Conservation (phyloP, 1,284 basidiomycete genomes). For the Ceratobasidium sp. region DNA sequence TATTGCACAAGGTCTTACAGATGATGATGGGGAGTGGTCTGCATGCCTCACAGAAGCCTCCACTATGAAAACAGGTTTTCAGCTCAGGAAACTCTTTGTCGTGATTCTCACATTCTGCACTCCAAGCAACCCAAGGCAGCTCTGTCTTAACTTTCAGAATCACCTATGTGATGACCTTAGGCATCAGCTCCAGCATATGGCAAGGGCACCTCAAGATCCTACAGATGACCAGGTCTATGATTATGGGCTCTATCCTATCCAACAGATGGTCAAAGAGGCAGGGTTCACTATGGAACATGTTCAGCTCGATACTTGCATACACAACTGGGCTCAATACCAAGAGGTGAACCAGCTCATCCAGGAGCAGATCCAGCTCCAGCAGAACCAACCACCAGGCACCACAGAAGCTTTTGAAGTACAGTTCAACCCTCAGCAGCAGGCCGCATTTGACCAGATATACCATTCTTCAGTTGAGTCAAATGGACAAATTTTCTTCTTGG, state of each 20-base stretch:
- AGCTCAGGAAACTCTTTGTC: slow-evolving; percentile 58
- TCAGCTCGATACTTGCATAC: slow-evolving; percentile 53
- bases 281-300: slow-evolving; percentile 52
- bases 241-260: slow-evolving; percentile 58
- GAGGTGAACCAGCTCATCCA: slow-evolving; percentile 55
- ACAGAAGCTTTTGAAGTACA: slow-evolving; percentile 47
- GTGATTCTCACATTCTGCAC: slow-evolving; percentile 56
- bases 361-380: slow-evolving; percentile 57
- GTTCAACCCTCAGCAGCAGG: slow-evolving; percentile 58
- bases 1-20: slow-evolving; percentile 57
- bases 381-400: slow-evolving; percentile 42
- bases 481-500: slow-evolving; percentile 59
- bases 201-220: no score
- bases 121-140: slow-evolving; percentile 53
- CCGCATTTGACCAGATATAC: slow-evolving; percentile 55
- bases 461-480: slow-evolving; percentile 51
- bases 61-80: slow-evolving; percentile 57
- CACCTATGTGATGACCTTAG: slow-evolving; percentile 58
- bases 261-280: slow-evolving; percentile 52
- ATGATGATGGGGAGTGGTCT: slow-evolving; percentile 61
- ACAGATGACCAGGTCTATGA: slow-evolving; percentile 55
- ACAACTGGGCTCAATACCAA: slow-evolving; percentile 52
- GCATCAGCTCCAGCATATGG: slow-evolving; percentile 46
- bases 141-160: slow-evolving; percentile 57
- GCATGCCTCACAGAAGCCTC: slow-evolving; percentile 59